Evolutionary conservation across 495 filamentous ascomycete genomes (phyloP), one percentile per base, ranked within the genome.

Genomic region (Tuber aestivum): DNA sequence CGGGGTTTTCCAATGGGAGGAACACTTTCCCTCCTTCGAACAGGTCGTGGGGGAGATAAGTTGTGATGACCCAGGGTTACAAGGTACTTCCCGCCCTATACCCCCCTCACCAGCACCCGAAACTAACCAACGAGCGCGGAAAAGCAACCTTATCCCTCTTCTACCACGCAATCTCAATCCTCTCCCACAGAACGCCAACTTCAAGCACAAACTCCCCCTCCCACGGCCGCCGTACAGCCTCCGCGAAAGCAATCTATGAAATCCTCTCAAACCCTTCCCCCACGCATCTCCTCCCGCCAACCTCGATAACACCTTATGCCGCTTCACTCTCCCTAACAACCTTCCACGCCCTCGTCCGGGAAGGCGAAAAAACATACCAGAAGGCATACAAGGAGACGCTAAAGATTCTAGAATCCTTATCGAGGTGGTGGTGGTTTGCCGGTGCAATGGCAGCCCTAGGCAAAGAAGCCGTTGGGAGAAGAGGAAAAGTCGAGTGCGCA

Each of bases 141-240:
- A 27, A 41, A 78, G 79, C 40, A 42, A 69, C 75, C 41, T 77
- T 82, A 4, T 70, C 73, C 40, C 73, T 82, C 14, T 79, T 81
- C 69, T 82, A 82, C 70, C 81, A 78, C 32, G 79, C 80, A 21
- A 81, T 82, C 23, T 76, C 76, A 6, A 82, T 82, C 38, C 80
- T 82, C 61, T 82, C 80, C 18, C 76, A 81, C 41, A 76, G 80
- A 68, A 77, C 76, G 23, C 70, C 76, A 37, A 79, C 56, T 48
- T 32, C 70, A 79, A 75, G 44, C 70, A 48, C 72, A 41, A 14
- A 70, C 38, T 79, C 78, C 21, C 70, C 75, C 73, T 37, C 77
- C 14, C 77, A 77, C 40, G 70, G 70, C 27, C 50, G 78, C 27
- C 73, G 70, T 10, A 77, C 78, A 23, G 61, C 72, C 18, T 65